Conservation (phyloP, 495 filamentous ascomycete species). For the Penicillium arizonense region DNA sequence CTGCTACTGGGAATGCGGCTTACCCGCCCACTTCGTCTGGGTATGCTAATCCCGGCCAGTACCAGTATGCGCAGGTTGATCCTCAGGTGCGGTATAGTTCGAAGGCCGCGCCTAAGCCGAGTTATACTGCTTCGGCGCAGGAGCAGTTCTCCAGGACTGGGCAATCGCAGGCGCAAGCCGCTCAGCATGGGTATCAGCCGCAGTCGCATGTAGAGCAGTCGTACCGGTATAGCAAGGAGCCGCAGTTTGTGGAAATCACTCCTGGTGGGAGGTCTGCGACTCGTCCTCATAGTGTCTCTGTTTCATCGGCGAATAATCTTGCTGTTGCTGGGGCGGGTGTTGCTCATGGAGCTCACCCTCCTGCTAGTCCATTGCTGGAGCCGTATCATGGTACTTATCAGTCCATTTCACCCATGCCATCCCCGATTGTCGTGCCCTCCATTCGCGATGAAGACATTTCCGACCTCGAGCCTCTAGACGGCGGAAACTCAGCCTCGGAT, state of each 20-base stretch:
- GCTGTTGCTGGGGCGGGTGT: slow-evolving; percentile 21
- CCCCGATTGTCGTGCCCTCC: slow-evolving; percentile 55
- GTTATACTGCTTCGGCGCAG: slow-evolving; percentile 22
- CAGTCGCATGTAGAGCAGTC: slow-evolving; percentile 1
- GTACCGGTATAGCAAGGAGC: slow-evolving; percentile 21
- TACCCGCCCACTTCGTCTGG: slow-evolving; percentile 8
- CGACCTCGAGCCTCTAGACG: slow-evolving; percentile 46
- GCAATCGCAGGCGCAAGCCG: slow-evolving; percentile 15
- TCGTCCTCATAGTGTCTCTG: slow-evolving; percentile 37
- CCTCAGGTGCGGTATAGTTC: slow-evolving; percentile 44
- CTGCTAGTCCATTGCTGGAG: slow-evolving; percentile 82
- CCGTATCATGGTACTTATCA: slow-evolving; percentile 95
- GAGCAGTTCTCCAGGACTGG: slow-evolving; percentile 21
- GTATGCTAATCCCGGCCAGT: slow-evolving; percentile 36
- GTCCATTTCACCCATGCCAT: slow-evolving; percentile 92
- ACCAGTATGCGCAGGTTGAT: slow-evolving; percentile 45
- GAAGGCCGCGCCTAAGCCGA: slow-evolving; percentile 28
- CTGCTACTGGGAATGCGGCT: slow-evolving; percentile 12
- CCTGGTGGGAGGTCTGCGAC: slow-evolving; percentile 33
- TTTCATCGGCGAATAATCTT: slow-evolving; percentile 41
- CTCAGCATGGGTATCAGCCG: slow-evolving; percentile 21
- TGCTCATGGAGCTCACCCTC: slow-evolving; percentile 44
- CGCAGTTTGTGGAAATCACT: slow-evolving; percentile 44
- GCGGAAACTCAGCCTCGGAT: slow-evolving; percentile 29
- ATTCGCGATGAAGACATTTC: slow-evolving; percentile 49